Evolutionary conservation across 1,284 basidiomycete species (phyloP), one percentile per base, ranked within the genome.

Genomic region (Leccinum solheimii): DNA sequence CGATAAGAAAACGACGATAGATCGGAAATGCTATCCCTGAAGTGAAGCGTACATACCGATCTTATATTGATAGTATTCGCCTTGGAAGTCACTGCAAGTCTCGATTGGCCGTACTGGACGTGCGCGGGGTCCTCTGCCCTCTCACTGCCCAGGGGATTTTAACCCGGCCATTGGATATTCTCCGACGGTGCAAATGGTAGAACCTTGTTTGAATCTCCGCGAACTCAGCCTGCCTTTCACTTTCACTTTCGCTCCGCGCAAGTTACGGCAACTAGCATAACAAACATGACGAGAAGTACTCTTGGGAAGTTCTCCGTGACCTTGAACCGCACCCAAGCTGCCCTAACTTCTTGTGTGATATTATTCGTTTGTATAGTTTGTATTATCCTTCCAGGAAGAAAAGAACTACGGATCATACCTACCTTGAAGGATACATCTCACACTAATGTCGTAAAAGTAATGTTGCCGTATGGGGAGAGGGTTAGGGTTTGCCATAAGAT

Each of bases 81-180:
- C 81, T 86, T 86, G 52, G 82, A 78, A 40, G 86, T 82, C 30
- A 83, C 78, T 9, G 81, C 79, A 40, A 87, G 70, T 50, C 59
- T 71, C 55, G 86, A 70, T 23, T 80, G 78, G 16, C 84, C 84
- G 58, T 84, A 87, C 19, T 65, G 67, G 34, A 86, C 76, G 38
- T 70, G 59, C 49, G 74, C 76, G 52, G 79, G 70, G 54, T 81
- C 79, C 5, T 75, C 60, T 0, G 78, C 72, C 34, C 68, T 68
- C 49, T 76, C 70, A 45, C 74, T 81, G 7, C 80, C 80, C 21
- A 84, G 66, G 62, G 66, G 62, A 84, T 79, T 50, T 75, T 75
- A 9, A 85, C 71, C 3, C 82, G 9, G 14, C 32, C 75, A 60
- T 85, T 82, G 58, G 75, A 84, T 81, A 26, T 63, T 83, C 82